Evolutionary conservation across 2,329 filamentous ascomycete genomes (phyloP), one percentile per base, ranked within the genome.

Genomic region (Colletotrichum endophyticum): DNA sequence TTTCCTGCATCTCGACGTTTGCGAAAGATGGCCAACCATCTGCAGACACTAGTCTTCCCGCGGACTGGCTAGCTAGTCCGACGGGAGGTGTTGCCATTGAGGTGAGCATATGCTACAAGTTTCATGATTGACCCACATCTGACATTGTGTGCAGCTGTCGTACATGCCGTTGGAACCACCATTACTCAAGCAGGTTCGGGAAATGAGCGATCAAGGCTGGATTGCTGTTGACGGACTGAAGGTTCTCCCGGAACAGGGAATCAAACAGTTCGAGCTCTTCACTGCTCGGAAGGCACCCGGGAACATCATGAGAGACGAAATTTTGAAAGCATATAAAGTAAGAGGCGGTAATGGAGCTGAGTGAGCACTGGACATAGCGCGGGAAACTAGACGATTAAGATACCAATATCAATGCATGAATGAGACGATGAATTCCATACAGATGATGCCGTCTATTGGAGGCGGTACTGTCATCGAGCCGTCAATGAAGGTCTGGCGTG

Each of bases 241-340:
- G 79, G 88, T 95, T 64, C 84, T 96, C 15, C 94, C 94, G 1
- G 95, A 96, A 82, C 94, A 96, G 81, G 94, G 93, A 0, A 95
- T 94, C 84, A 94, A 94, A 2, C 94, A 96, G 79, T 96, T 96
- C 81, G 95, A 96, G 84, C 84, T 96, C 4, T 95, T 96, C 82
- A 96, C 94, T 0, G 94, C 94, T 1, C 88, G 93, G 61, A 89
- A 92, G 79, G 93, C 93, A 13, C 94, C 93, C 8, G 89, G 94
- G 22, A 86, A 91, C 62, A 83, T 94, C 56, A 96, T 96, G 94
- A 90, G 53, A 77, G 87, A 91, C 62, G 92, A 92, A 79, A 92
- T 94, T 15, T 84, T 89, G 70, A 82, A 82, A 66, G 85, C 87
- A 3, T 89, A 88, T 70, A 53, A 71, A 27, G 84, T 44, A 83